phyloP scores from a whole-genome alignment of 208 protist species.

The Lotmaria passim region DNA sequence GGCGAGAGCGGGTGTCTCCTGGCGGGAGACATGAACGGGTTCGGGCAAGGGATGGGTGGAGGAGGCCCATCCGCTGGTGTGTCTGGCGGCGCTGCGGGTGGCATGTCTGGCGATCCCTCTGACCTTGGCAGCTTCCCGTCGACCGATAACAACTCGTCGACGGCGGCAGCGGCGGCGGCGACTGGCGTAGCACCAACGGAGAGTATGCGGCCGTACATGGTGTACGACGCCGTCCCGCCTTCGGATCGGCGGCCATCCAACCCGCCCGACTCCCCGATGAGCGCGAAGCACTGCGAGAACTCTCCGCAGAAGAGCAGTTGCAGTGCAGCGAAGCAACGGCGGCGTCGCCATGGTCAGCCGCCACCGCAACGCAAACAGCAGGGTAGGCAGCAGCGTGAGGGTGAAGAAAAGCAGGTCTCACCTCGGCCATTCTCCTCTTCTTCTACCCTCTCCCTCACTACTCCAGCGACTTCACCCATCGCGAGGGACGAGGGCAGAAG shows the following conservation, averaged over 20 bases:
- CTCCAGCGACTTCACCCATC: not conserved
- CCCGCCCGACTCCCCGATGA: not conserved
- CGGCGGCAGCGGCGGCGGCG: not conserved
- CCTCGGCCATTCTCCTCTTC: not conserved
- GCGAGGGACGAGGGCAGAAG: not conserved
- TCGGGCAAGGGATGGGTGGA: not conserved
- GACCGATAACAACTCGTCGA: not conserved
- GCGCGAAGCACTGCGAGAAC: constrained; percentile 10
- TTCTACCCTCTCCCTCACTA: not conserved
- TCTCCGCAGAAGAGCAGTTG: constrained; percentile 9
- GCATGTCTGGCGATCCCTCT: not conserved
- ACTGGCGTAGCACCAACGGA: constrained; percentile 34
- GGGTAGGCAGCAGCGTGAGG: not conserved
- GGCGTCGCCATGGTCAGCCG: no score
- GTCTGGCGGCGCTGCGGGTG: not conserved
- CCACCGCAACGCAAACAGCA: constrained; percentile 1
- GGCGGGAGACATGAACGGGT: not conserved
- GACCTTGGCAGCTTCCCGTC: not conserved
- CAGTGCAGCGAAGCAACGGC: not conserved
- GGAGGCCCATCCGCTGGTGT: no score
- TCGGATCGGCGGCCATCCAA: not conserved
- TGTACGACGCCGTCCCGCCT: constrained; percentile 33
- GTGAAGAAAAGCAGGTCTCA: not conserved
- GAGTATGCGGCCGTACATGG: constrained; percentile 55
- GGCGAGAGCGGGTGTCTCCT: constrained; percentile 21